Percentiles rank a stretch among this genome's conserved stretches.
Evolutionary conservation across 2,329 filamentous ascomycete genomes (phyloP).

Genomic region (Oidium heveae): DNA sequence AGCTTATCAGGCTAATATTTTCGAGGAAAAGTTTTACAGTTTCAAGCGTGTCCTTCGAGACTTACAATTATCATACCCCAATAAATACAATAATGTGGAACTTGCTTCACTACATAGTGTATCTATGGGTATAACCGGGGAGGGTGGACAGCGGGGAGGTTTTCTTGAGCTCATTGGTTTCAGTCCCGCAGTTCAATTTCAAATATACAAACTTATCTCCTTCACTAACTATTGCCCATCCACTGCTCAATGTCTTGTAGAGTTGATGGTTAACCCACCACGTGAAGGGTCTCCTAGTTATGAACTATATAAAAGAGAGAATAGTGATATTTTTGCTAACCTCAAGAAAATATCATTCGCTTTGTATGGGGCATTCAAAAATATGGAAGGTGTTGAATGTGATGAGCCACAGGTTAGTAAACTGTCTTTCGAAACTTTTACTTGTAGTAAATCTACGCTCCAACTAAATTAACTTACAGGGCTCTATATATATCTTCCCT

Average conservation of each 20-base stretch:
- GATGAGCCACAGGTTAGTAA: no score
- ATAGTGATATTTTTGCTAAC: no score
- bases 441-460: no score
- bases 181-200: constrained; percentile 56
- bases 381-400: no score
- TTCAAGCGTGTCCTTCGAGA: constrained; percentile 78
- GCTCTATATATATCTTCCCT: no score
- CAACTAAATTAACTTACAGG: no score
- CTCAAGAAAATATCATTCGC: no score
- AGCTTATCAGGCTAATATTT: constrained; percentile 98
- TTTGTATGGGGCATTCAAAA: no score
- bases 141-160: constrained; percentile 90
- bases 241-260: constrained; percentile 60
- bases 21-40: constrained; percentile 76
- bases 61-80: constrained; percentile 49
- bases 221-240: constrained; percentile 93
- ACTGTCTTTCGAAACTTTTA: no score
- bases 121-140: constrained; percentile 96
- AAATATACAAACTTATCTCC: constrained; percentile 97
- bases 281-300: no score
- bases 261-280: no score
- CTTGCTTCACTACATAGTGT: constrained; percentile 79
- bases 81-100: constrained; percentile 63
- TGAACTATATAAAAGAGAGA: no score
- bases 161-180: constrained; percentile 95